Evolutionary conservation across 2,329 filamentous ascomycete species (phyloP), one percentile per base, ranked within the genome.

Genomic region (Fusarium coicis): DNA sequence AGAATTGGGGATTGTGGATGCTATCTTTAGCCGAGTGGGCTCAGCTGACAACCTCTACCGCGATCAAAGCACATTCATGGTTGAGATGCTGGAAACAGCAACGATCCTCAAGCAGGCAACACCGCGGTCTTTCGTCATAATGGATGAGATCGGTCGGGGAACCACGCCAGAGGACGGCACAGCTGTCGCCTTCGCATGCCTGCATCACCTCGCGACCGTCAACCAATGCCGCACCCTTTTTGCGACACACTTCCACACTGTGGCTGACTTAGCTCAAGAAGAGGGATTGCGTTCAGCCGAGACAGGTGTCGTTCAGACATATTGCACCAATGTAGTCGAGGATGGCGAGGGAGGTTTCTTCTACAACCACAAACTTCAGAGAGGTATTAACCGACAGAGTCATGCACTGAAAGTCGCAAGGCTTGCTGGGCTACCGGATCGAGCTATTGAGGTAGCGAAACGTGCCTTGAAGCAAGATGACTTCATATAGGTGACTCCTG

Each of bases 11-110:
- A 87, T 99, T 47, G 95, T 98, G n/a, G 96, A 99, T 83, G 94
- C 96, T 77, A 92, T 99, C 60, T 98, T 97, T 85, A 96, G 93
- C 79, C 93, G 96, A 79, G 93, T 97, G 28, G 96, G 96, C 4
- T 97, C 95, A 2, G 96, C 96, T 4, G 97, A 99, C 81, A 96
- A 97, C 80, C 87, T 99, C n/a, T 98, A 93, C 84, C 90, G 91
- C 56, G 93, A 97, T 84, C 95, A 98, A 82, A 97, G 94, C 59
- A 99, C 97, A 0, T 99, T 99, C 83, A 98, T 99, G 96, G 94
- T 98, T 2, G 96, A 99, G 84, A 99, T 99, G 96, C 88, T 98
- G 5, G 96, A 99, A 83, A 97, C 96, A 26, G 95, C 96, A 4
- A 88, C 93, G 32, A 99, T 99, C 59, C 87, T 99, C 58, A 93